Evolutionary conservation across 2,329 filamentous ascomycete species (phyloP).

Genomic region (Helicocarpus griseus): DNA sequence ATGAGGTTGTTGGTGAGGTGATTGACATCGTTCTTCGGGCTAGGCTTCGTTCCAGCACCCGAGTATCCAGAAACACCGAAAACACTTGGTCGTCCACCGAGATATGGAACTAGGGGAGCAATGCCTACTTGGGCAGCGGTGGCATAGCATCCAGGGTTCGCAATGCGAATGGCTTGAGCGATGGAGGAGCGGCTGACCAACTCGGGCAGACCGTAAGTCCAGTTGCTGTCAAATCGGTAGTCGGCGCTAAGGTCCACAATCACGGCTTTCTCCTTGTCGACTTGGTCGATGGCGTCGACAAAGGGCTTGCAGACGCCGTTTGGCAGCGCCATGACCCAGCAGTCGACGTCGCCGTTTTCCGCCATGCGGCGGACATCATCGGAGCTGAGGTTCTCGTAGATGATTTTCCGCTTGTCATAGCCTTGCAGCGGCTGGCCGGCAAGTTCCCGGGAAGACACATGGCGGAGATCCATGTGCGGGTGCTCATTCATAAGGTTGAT

Average conservation of each 20-base stretch:
- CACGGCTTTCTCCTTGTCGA: conserved; percentile 57
- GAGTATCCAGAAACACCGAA: conserved; percentile 94
- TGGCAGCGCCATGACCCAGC: conserved; percentile 95
- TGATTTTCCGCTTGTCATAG: conserved; percentile 84
- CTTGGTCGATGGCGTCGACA: conserved; percentile 74
- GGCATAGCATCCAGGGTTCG: conserved; percentile 91
- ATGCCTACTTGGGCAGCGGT: conserved; percentile 88
- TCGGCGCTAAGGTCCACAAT: conserved; percentile 95
- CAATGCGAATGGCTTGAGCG: conserved; percentile 67
- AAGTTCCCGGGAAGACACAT: conserved; percentile 90
- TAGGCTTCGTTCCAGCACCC: conserved; percentile 88
- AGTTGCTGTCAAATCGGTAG: conserved; percentile 75
- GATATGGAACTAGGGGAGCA: conserved; percentile 65
- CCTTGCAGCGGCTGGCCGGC: conserved; percentile 77
- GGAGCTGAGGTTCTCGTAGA: conserved; percentile 78
- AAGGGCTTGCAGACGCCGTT: conserved; percentile 93
- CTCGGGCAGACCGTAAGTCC: conserved; percentile 89
- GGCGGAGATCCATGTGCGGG: conserved; percentile 77
- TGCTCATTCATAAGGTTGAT: conserved; percentile 81
- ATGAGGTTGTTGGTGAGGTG: conserved; percentile 80
- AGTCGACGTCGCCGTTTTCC: conserved; percentile 74
- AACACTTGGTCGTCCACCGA: conserved; percentile 68
- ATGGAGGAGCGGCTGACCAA: conserved; percentile 68
- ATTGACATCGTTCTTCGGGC: conserved; percentile 83
- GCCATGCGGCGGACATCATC: conserved; percentile 84